Evolutionary conservation across 2,329 filamentous ascomycete species (phyloP).

Genomic region (Periconia sp.): DNA sequence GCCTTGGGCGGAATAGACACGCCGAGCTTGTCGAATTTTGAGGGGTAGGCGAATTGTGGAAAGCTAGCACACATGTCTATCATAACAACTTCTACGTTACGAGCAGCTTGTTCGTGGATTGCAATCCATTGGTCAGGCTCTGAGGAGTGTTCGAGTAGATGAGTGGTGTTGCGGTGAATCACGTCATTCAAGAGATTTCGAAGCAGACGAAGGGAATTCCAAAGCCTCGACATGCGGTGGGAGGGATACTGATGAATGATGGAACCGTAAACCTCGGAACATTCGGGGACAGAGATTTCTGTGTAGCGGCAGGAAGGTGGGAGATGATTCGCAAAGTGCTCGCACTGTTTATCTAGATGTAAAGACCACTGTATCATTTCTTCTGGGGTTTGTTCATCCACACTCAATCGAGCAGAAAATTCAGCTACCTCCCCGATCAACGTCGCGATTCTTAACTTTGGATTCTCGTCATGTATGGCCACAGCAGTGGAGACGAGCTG

Average conservation of each 20-base stretch:
- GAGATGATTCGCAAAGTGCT: slow-evolving; percentile 3
- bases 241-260: slow-evolving; percentile 13
- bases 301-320: slow-evolving; percentile 8
- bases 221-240: slow-evolving; percentile 17
- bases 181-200: slow-evolving; percentile 21
- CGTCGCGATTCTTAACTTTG: slow-evolving; percentile 7
- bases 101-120: not conserved
- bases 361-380: slow-evolving; percentile 8
- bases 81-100: slow-evolving; percentile 9
- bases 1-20: slow-evolving; percentile 4
- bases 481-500: slow-evolving; percentile 9
- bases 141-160: not conserved
- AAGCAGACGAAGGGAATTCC: slow-evolving; percentile 25
- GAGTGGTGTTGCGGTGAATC: slow-evolving; percentile 2
- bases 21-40: not conserved
- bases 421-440: slow-evolving; percentile 9
- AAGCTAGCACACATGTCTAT: slow-evolving; percentile 18
- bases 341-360: slow-evolving; percentile 10
- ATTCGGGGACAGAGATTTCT: slow-evolving; percentile 2
- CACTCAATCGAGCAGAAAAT: slow-evolving; percentile 7
- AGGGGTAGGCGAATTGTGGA: slow-evolving; percentile 10
- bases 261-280: slow-evolving; percentile 1
- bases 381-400: slow-evolving; percentile 2
- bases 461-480: slow-evolving; percentile 1
- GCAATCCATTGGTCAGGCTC: not conserved